Base-by-base conservation (phyloP, 1,284 basidiomycete genomes). In the Ustanciosporium gigantosporum region DNA sequence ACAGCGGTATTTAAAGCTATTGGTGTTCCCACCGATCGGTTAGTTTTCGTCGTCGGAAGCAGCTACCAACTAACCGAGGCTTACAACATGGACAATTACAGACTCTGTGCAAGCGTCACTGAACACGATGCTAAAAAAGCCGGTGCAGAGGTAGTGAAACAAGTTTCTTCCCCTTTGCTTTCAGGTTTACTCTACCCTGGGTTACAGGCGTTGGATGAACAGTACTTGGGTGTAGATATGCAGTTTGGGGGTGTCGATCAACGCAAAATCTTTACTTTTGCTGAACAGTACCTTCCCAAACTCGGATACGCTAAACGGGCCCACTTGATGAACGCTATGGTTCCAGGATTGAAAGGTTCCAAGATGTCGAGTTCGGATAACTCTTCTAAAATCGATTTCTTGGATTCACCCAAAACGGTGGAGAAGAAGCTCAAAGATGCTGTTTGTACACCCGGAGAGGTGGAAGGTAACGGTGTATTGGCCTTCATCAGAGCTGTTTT, bases 361-460 rank as follows among this genome's bases (percentile, higher is more conserved):
- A 99, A 99, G 79, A 98, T 99, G 95, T 94, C 91, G n/a, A 87
- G 91, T 0, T 97, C 94, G 1, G 94, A 97, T 73, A 88, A 90
- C 22, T 89, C 93, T 78, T 91, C 88, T 62, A 99, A 98, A 81
- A 96, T 98, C 78, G 94, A 98, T 81, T 93, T 98, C 80, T 86
- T 98, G 64, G 94, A 98, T 80, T 79, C 86, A 14, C 87, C 93
- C 0, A 87, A 89, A 34, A 84, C 84, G 24, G 84, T 97, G 42
- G 86, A 87, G 73, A 87, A 86, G 79, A 98, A 97, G 82, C 87
- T 98, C 79, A 92, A 90, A 79, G 83, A 83, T 31, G 94, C 95
- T 0, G 89, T 95, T 74, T 98, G 94, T 77, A 62, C 65, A 8
- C 91, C 93, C 61, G 93, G 93, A n/a, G 91, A 89, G 71, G 81